Evolutionary conservation across 2,329 filamentous ascomycete genomes (phyloP), one percentile per base, ranked within the genome.

Genomic region (Sphaerulina musiva): DNA sequence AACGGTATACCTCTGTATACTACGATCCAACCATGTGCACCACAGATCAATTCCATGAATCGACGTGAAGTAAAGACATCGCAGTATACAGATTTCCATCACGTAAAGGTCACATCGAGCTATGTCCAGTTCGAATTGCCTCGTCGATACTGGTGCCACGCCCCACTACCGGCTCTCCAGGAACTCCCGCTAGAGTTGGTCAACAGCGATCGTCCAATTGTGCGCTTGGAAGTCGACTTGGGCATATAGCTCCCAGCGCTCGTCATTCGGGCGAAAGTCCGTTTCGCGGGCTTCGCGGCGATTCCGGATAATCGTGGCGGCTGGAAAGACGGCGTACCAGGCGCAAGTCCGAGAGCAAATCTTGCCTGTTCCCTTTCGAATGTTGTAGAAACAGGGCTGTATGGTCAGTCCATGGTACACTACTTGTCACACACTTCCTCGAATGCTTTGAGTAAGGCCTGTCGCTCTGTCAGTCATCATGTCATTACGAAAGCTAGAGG

Each of bases 371-470:
- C 26, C 2, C 26, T 26, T 26, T 36, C 34, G 34, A 36, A 26
- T 9, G 7, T 36, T 5, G 3, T 6, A n/a, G 34, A 6, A 8
- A 36, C 9, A 36, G 34, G 4, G 6, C 26, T 26, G 26, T 1
- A 6, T 26, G 26, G 26, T 26, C 26, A 26, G 6, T 2, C 34
- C 5, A 36, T 4, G 9, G 9, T n/a, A 10, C 4, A 9, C 3
- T n/a, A 36, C 54, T 55, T 45, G 3, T 60, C 42, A 40, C 62
- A 64, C n/a, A 59, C 51, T n/a, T 59, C 59, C 26, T 58, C 54
- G 26, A 62, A 62, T 6, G 57, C 62, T 23, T 57, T 50, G 10
- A 60, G 47, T 9, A 64, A 46, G 31, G 54, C 48, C 60, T 62
- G 36, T 3, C n/a, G 11, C 10, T 10, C 34, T 23, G 51, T 58